Conservation (phyloP, 108 stramenopile genomes). For the Aurantiochytrium sp. region DNA sequence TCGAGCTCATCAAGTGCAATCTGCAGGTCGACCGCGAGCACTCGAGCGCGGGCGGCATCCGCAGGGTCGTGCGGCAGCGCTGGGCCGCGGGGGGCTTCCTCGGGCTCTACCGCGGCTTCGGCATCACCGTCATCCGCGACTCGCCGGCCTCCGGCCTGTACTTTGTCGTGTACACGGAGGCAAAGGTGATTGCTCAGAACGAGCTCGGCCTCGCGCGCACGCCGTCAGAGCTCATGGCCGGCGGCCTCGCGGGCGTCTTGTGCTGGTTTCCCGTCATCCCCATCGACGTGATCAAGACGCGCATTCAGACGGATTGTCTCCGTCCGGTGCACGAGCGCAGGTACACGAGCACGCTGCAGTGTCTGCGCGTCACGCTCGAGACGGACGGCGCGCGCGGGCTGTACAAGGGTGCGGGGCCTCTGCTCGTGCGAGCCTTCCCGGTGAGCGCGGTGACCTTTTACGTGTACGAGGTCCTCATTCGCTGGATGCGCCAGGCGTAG, state of each 20-base stretch:
- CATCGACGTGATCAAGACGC: constrained; percentile 53
- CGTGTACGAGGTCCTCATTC: constrained; percentile 39
- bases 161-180: constrained; percentile 45
- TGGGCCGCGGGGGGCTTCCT: constrained; percentile 35
- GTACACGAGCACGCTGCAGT: background rate
- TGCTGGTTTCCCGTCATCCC: constrained; percentile 50
- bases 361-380: background rate
- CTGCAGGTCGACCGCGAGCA: constrained; percentile 42
- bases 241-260: constrained; percentile 49
- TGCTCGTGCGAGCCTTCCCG: constrained; percentile 51
- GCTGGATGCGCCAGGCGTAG: background rate
- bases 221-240: constrained; percentile 35
- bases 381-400: constrained; percentile 18
- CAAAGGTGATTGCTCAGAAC: background rate
- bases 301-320: constrained; percentile 15
- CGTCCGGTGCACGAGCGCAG: background rate
- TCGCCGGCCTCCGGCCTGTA: constrained; percentile 47
- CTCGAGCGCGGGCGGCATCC: background rate
- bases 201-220: background rate
- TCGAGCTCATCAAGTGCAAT: constrained; percentile 54
- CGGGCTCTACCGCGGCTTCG: constrained; percentile 37
- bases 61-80: constrained; percentile 31
- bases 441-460: constrained; percentile 53
- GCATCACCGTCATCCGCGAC: constrained; percentile 41
- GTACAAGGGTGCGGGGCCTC: constrained; percentile 45